These are phyloP conservation scores for Cicer judaicum DNA, from an alignment of 306 rosid species.

Conservation along the genomic window DNA sequence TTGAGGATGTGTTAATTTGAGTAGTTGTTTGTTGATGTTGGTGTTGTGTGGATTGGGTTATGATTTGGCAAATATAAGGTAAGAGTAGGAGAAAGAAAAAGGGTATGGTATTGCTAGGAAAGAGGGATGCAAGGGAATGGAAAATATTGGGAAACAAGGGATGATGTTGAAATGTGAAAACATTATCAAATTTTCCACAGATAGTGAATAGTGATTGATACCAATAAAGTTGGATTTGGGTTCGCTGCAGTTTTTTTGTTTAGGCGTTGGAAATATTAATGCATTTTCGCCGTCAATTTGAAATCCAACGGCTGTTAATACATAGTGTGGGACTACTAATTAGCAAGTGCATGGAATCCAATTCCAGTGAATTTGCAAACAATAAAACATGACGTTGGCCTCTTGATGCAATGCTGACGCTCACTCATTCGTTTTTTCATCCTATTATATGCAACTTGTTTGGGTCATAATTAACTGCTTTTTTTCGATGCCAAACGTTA, in stretches of 20 bases:
- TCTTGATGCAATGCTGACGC: neutral
- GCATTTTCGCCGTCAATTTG: no score
- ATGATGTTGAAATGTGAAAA: slow-evolving; percentile 28
- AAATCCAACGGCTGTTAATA: no score
- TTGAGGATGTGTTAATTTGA: slow-evolving; percentile 9
- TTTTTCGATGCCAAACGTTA: no score
- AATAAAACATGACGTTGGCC: neutral
- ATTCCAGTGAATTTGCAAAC: neutral
- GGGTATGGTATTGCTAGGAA: slow-evolving; percentile 52
- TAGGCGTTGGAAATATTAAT: slow-evolving; percentile 33
- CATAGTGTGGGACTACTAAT: no score
- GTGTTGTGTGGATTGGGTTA: neutral
- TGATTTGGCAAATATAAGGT: slow-evolving; percentile 9
- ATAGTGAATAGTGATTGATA: no score
- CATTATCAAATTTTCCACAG: slow-evolving; percentile 19
- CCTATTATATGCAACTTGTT: no score
- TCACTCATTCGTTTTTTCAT: neutral
- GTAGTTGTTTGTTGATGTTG: neutral
- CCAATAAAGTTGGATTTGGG: neutral
- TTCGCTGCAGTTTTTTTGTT: neutral
- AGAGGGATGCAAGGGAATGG: slow-evolving; percentile 51
- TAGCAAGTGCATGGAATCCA: no score
- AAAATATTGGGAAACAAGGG: slow-evolving; percentile 50
- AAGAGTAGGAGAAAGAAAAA: neutral
- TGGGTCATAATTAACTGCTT: no score